phyloP scores from a whole-genome alignment of 768 basidiomycete genomes.

The Leccinum incarnatum region DNA sequence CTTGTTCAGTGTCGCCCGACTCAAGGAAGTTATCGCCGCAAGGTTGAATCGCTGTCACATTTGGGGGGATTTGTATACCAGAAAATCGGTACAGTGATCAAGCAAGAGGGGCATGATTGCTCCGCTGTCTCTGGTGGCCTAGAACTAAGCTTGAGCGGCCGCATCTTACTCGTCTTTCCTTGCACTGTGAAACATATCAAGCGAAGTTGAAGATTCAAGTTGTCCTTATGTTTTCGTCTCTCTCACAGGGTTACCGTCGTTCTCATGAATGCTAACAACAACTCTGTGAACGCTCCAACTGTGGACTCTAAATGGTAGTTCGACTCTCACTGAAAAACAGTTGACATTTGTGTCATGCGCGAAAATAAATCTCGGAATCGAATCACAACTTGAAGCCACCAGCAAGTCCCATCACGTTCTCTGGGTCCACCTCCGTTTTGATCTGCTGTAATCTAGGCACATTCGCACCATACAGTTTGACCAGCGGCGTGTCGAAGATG shows the following conservation, averaged over 20 bases:
- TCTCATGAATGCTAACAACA: neutral
- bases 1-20: too few relatives aligned
- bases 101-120: too few relatives aligned
- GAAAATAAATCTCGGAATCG: neutral
- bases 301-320: neutral
- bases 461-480: conserved; percentile 47
- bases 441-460: conserved; percentile 33
- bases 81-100: too few relatives aligned
- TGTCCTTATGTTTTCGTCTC: neutral
- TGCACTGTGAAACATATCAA: too few relatives aligned
- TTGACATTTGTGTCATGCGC: neutral
- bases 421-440: conserved; percentile 47
- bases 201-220: neutral
- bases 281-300: neutral
- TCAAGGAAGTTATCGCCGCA: too few relatives aligned
- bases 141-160: too few relatives aligned
- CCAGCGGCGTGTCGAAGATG: conserved; percentile 45
- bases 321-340: neutral
- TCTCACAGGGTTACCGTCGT: neutral
- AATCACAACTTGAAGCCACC: conserved; percentile 52
- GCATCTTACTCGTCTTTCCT: too few relatives aligned
- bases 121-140: too few relatives aligned
- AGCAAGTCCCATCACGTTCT: conserved; percentile 57
- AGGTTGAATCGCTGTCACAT: too few relatives aligned
- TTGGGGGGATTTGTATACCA: too few relatives aligned